Evolutionary conservation across 805 yeast species (phyloP).

Genomic region (Henningerozyma blattae): DNA sequence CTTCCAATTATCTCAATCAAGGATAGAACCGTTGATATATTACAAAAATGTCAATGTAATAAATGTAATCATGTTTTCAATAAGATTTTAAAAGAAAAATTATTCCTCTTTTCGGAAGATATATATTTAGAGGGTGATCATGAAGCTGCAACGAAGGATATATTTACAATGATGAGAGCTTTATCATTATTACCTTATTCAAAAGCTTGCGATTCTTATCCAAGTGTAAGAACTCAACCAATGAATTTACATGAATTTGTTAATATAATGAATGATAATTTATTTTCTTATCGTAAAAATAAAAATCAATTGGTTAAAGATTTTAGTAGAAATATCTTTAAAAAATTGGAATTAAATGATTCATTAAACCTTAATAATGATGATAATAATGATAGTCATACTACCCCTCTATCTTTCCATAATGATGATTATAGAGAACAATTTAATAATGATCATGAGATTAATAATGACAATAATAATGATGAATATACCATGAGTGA

Average conservation of each 20-base stretch:
- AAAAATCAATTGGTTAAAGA: slow-evolving; percentile 11
- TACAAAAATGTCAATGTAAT: slow-evolving; percentile 22
- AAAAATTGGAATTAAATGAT: too few species aligned
- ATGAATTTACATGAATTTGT: slow-evolving; percentile 25
- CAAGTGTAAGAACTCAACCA: slow-evolving; percentile 31
- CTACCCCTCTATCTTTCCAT: too few species aligned
- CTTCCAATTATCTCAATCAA: slow-evolving; percentile 23
- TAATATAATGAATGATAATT: slow-evolving; percentile 15
- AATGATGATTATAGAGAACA: too few species aligned
- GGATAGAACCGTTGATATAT: slow-evolving; percentile 16
- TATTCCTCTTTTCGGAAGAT: slow-evolving; percentile 23
- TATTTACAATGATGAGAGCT: slow-evolving; percentile 26
- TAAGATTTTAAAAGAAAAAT: slow-evolving; percentile 24
- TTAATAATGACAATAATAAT: slow-evolving; percentile 2
- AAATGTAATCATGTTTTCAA: slow-evolving; percentile 21
- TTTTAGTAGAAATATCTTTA: too few species aligned
- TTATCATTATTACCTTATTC: slow-evolving; percentile 30
- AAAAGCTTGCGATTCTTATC: slow-evolving; percentile 31
- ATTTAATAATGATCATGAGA: not conserved
- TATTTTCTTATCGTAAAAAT: slow-evolving; percentile 14
- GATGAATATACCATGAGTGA: too few species aligned
- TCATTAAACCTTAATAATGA: too few species aligned
- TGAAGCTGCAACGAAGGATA: slow-evolving; percentile 25
- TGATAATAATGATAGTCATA: too few species aligned
- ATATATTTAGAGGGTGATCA: slow-evolving; percentile 15